A percentile compares a stretch with the other conserved stretches of the same genome.
These are phyloP conservation scores for Tricholomella constricta DNA, from an alignment of 768 basidiomycete genomes.

Conservation along the genomic window DNA sequence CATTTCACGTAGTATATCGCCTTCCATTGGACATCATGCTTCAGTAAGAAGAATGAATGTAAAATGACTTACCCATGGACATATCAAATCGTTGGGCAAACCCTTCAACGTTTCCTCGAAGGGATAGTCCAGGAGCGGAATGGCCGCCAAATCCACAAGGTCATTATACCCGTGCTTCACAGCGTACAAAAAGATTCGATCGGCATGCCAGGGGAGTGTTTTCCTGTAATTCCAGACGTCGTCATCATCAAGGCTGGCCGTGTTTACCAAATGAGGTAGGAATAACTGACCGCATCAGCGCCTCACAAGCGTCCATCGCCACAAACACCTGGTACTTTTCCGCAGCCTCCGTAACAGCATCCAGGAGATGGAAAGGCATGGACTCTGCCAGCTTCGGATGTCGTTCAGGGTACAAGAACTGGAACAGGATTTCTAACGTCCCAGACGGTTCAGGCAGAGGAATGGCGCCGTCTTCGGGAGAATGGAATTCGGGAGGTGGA, in stretches of 20 bases:
- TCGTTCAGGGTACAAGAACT: slow-evolving; percentile 27
- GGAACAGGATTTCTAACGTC: slow-evolving; percentile 28
- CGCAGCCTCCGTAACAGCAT: slow-evolving; percentile 24
- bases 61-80: not conserved
- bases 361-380: slow-evolving; percentile 18
- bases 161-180: slow-evolving; percentile 21
- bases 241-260: no score
- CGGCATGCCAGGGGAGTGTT: slow-evolving; percentile 14
- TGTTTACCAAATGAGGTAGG: no score
- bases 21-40: no score
- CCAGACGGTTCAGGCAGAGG: slow-evolving; percentile 20
- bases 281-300: slow-evolving; percentile 26
- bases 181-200: slow-evolving; percentile 23
- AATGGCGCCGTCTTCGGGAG: slow-evolving; percentile 22
- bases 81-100: not conserved
- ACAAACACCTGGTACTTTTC: not conserved
- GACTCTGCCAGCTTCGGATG: slow-evolving; percentile 21
- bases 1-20: no score
- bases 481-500: slow-evolving; percentile 25
- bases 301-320: slow-evolving; percentile 25
- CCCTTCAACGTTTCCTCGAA: not conserved
- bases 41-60: no score
- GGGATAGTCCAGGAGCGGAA: not conserved
- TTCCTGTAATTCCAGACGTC: slow-evolving; percentile 17
- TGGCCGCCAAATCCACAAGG: slow-evolving; percentile 20